A percentile compares a stretch with the other conserved stretches of the same genome.
phyloP scores from a whole-genome alignment of 2,329 filamentous ascomycete species.

The Xylariaceae sp. region DNA sequence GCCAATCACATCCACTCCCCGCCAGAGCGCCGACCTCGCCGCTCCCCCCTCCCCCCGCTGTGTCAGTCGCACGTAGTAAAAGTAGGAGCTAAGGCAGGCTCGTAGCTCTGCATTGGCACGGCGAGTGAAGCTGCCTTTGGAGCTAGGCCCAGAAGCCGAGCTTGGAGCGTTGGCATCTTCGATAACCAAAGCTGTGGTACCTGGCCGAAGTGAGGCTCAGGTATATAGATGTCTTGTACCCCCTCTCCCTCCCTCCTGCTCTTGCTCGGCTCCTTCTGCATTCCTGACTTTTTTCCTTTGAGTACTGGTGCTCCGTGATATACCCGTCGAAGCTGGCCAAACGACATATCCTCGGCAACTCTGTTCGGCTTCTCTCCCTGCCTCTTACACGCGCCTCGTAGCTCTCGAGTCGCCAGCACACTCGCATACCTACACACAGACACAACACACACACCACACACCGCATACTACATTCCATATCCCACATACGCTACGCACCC shows the following conservation, averaged over 20 bases:
- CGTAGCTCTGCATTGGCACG: too few species aligned
- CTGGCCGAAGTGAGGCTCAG: slow-evolving; percentile 6
- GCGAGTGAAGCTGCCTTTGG: too few species aligned
- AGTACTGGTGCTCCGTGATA: slow-evolving; percentile 1
- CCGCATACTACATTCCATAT: too few species aligned
- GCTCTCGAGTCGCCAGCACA: background rate
- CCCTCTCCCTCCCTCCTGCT: background rate
- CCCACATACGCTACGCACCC: too few species aligned
- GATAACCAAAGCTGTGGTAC: slow-evolving; percentile 4
- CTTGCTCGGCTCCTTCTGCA: background rate
- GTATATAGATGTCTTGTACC: slow-evolving; percentile 11
- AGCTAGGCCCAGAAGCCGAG: slow-evolving; percentile 6
- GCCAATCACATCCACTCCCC: too few species aligned
- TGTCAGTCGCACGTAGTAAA: too few species aligned
- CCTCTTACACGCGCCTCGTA: background rate
- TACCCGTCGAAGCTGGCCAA: background rate
- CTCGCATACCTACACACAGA: slow-evolving; percentile 1
- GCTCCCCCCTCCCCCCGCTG: too few species aligned
- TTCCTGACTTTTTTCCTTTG: slow-evolving; percentile 1
- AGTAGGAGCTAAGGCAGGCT: too few species aligned
- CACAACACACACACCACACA: slow-evolving; percentile 1
- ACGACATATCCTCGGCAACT: slow-evolving; percentile 12
- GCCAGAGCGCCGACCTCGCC: background rate
- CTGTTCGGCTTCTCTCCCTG: slow-evolving; percentile 3
- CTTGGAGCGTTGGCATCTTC: slow-evolving; percentile 5